Percentiles rank a stretch among this genome's conserved stretches.
Evolutionary conservation across 441 rosid species (phyloP).

Genomic region (Eutrema salsugineum): DNA sequence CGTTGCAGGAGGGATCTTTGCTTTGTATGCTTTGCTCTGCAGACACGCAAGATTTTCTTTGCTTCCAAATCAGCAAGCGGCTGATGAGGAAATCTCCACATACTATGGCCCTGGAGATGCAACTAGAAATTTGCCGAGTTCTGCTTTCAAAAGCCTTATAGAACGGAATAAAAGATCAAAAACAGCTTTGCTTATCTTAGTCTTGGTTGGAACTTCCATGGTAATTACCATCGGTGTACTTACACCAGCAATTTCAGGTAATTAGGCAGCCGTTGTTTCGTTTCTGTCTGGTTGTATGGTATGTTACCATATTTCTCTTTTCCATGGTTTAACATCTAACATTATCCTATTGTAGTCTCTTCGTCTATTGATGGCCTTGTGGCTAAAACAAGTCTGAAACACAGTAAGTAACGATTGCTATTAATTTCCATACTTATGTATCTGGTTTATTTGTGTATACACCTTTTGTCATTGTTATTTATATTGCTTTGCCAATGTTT

Average conservation of each 20-base stretch:
- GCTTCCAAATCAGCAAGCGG: constrained; percentile 89
- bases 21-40: constrained; percentile 80
- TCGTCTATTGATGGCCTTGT: constrained; percentile 76
- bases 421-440: background rate
- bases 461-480: background rate
- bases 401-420: constrained; percentile 44
- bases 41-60: constrained; percentile 72
- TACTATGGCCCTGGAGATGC: constrained; percentile 53
- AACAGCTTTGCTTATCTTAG: constrained; percentile 64
- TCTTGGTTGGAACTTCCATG: constrained; percentile 69
- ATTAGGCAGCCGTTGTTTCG: background rate
- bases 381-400: constrained; percentile 45
- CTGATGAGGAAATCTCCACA: constrained; percentile 87
- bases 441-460: background rate
- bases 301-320: background rate
- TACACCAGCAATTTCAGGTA: constrained; percentile 87
- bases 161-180: constrained; percentile 65
- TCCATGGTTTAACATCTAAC: constrained; percentile 3
- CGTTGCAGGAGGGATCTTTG: constrained; percentile 78
- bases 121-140: constrained; percentile 39
- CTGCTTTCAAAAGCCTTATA: constrained; percentile 48
- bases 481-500: background rate
- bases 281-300: background rate
- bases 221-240: constrained; percentile 59
- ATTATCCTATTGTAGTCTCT: constrained; percentile 50